Base-by-base conservation (phyloP, 768 basidiomycete genomes). In the Rhodotorula babjevae region DNA sequence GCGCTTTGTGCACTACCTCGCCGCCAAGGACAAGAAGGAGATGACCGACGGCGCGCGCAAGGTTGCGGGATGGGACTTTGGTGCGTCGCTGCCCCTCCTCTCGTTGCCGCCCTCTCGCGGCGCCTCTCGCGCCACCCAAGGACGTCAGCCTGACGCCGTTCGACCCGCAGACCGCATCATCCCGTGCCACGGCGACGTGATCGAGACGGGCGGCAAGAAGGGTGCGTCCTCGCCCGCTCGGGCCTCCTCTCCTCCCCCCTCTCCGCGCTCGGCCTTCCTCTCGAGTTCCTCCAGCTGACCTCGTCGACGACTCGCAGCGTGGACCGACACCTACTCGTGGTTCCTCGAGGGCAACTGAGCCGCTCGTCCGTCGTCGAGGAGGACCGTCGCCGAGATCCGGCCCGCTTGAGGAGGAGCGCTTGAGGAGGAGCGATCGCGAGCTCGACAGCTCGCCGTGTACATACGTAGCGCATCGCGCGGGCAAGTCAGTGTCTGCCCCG, bases 61-160 rank as follows among this genome's bases (percentile, higher is more conserved):
- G 2, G 90, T 92, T 6, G 83, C 85, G 2, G 83, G 80, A 0
- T 92, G 91, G 91, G 86, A 88, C 74, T 90, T 90, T 77, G 84
- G 80, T 62, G 60, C 78, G 59, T 69, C 63, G 33, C 63, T 29
- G 3, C 19, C 31, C n/a, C n/a, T n/a, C n/a, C 49, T 31, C 5
- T 1, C 42, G 19, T 23, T 19, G 27, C 1, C 14, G 8, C 52
- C 2, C 23, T 57, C 18, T 31, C 29, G 15, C 55, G 2, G 8
- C n/a, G n/a, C n/a, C n/a, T n/a, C n/a, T n/a, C n/a, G n/a, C n/a
- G n/a, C n/a, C n/a, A n/a, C n/a, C n/a, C 21, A 3, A 23, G 33
- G 10, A 23, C 53, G 25, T 21, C 33, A 5, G 33, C 4, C 56
- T 57, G 55, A 56, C 55, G 18, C 31, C 11, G 9, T 46, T 12